Conservation (phyloP, 176 grass and related monocot genomes). For the Triticum urartu region DNA sequence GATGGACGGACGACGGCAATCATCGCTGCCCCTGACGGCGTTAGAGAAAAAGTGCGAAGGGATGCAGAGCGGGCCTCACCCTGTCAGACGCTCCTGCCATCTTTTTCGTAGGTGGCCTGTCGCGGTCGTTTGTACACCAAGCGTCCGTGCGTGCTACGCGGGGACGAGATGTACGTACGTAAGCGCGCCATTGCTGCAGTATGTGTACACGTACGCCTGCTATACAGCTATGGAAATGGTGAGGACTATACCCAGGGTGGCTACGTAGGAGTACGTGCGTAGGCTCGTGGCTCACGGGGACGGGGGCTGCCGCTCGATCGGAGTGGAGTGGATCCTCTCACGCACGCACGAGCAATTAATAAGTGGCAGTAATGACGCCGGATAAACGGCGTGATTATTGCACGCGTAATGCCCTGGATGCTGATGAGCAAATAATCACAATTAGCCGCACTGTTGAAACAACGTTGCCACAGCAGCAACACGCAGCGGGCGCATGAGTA, state of each 20-base stretch:
- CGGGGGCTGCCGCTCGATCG: too few relatives aligned
- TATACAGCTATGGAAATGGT: too few relatives aligned
- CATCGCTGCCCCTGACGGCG: slow-evolving; percentile 7
- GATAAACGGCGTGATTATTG: neutral
- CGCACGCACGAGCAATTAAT: too few relatives aligned
- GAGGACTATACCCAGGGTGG: too few relatives aligned
- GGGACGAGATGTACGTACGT: neutral
- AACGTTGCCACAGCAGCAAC: neutral
- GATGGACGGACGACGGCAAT: neutral
- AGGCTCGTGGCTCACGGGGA: neutral
- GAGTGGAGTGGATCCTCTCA: too few relatives aligned
- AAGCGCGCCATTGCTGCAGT: neutral
- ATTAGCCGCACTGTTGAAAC: neutral
- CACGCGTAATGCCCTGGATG: neutral
- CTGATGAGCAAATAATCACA: neutral
- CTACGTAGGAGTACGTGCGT: too few relatives aligned
- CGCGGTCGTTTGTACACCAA: slow-evolving; percentile 22
- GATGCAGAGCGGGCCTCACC: neutral
- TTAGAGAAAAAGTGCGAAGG: neutral
- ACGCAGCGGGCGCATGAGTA: too few relatives aligned
- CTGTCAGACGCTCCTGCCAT: slow-evolving; percentile 8
- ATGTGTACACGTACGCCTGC: neutral
- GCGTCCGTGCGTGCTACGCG: neutral
- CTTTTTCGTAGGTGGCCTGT: neutral
- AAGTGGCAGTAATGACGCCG: neutral